Evolutionary conservation across 179 eudicot species (phyloP).

Genomic region (Dionaea muscipula): DNA sequence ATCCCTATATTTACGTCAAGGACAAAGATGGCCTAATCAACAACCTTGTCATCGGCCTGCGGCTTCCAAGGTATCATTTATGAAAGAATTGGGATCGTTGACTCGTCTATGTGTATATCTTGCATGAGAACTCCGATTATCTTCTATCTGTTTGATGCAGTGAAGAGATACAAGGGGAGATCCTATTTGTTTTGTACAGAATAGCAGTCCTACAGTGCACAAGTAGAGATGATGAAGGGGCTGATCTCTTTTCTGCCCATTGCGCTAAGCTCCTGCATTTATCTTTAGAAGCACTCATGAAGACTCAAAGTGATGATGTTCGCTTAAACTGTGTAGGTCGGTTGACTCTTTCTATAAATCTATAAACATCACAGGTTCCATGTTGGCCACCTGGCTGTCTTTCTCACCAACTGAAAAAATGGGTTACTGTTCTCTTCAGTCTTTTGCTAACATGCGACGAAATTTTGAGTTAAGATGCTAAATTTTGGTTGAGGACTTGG

Average conservation of each 20-base stretch:
- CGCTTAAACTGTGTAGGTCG: constrained; percentile 83
- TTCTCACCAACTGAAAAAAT: too few relatives aligned
- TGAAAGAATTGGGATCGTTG: neutral
- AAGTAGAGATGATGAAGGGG: constrained; percentile 28
- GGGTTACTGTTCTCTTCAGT: too few relatives aligned
- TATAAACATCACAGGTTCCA: too few relatives aligned
- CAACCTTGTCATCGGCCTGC: constrained; percentile 76
- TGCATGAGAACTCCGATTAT: neutral
- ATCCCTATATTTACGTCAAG: constrained; percentile 34
- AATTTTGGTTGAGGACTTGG: too few relatives aligned
- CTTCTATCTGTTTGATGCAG: constrained; percentile 26
- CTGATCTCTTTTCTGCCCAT: constrained; percentile 36
- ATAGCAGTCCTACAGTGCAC: constrained; percentile 43
- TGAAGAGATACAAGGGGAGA: constrained; percentile 88
- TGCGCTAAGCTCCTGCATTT: constrained; percentile 56
- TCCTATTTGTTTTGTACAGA: constrained; percentile 70
- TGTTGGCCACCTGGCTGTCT: too few relatives aligned
- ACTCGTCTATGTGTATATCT: neutral
- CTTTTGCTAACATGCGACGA: too few relatives aligned
- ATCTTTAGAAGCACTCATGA: constrained; percentile 66
- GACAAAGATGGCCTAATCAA: constrained; percentile 50
- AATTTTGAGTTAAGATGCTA: too few relatives aligned
- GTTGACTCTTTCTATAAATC: constrained; percentile 17
- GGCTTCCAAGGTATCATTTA: constrained; percentile 63
- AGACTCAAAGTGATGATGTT: constrained; percentile 88